A percentile compares a stretch with the other conserved stretches of the same genome.
Conservation (phyloP, 1,284 basidiomycete species). For the Ceratobasidium sp. region DNA sequence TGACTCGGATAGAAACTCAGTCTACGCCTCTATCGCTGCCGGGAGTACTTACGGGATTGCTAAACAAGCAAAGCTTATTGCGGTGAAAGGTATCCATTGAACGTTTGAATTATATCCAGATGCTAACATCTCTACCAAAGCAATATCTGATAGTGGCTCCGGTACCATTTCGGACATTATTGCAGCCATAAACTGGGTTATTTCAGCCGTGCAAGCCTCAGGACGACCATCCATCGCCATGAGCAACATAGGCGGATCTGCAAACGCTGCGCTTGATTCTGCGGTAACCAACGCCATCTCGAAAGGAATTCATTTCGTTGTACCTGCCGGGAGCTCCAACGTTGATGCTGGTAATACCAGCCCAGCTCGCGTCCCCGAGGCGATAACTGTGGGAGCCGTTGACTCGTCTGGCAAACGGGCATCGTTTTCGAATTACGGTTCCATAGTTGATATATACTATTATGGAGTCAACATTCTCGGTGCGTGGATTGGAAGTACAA, state of each 20-base stretch:
- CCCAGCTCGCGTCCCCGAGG: slow-evolving; percentile 69
- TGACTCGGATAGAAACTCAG: not conserved
- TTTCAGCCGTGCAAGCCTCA: slow-evolving; percentile 50
- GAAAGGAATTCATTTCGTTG: slow-evolving; percentile 37
- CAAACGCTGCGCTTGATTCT: slow-evolving; percentile 31
- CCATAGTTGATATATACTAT: slow-evolving; percentile 38
- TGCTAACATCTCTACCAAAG: slow-evolving; percentile 48
- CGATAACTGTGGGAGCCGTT: slow-evolving; percentile 87
- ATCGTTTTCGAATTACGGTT: slow-evolving; percentile 40
- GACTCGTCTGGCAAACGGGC: slow-evolving; percentile 31
- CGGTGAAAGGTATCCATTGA: slow-evolving; percentile 75
- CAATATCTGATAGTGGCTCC: slow-evolving; percentile 90
- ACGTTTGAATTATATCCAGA: no score
- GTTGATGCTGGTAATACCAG: slow-evolving; percentile 54
- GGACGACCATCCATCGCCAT: slow-evolving; percentile 37
- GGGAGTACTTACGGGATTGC: slow-evolving; percentile 88
- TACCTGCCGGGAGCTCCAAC: slow-evolving; percentile 40
- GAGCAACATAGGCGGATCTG: slow-evolving; percentile 15
- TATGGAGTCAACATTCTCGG: slow-evolving; percentile 32
- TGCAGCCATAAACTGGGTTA: slow-evolving; percentile 83
- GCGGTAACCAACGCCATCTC: slow-evolving; percentile 26
- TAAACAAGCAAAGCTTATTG: slow-evolving; percentile 90
- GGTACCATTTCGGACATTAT: slow-evolving; percentile 93
- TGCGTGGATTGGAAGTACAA: slow-evolving; percentile 36
- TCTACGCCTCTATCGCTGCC: slow-evolving; percentile 53